A percentile compares a stretch with the other conserved stretches of the same genome.
phyloP scores from a whole-genome alignment of 306 rosid species.

The Purshia tridentata region DNA sequence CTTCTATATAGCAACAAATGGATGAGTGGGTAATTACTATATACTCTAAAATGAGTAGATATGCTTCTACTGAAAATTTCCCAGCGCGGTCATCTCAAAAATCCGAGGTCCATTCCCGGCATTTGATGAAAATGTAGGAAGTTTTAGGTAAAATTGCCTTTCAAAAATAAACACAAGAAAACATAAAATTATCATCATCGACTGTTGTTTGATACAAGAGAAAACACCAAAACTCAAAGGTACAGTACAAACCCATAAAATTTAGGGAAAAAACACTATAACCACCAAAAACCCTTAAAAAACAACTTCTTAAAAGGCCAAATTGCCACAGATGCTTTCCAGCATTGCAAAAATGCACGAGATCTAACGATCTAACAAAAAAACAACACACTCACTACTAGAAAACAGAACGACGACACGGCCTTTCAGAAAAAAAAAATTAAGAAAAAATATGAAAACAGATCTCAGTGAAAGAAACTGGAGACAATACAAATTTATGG shows the following conservation, averaged over 20 bases:
- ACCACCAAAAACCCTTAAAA: constrained; percentile 5
- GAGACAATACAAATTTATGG: not conserved
- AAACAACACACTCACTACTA: not conserved
- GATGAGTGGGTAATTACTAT: not conserved
- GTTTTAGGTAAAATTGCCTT: not conserved
- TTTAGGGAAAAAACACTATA: not conserved
- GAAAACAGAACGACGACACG: not conserved
- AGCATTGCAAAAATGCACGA: constrained; percentile 15
- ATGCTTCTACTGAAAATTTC: not conserved
- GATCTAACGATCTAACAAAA: constrained; percentile 16
- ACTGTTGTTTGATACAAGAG: not conserved
- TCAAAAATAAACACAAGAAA: not conserved
- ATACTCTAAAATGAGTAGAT: not conserved
- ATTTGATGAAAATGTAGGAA: not conserved
- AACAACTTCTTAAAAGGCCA: no score
- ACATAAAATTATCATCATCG: not conserved
- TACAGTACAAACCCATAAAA: not conserved
- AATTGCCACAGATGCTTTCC: not conserved
- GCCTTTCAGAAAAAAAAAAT: not conserved
- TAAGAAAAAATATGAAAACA: not conserved
- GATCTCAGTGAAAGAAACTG: not conserved
- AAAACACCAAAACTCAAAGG: not conserved
- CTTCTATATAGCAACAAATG: not conserved
- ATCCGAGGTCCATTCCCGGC: not conserved
- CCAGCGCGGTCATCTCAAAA: not conserved